phyloP scores from a whole-genome alignment of 148 eudicot genomes.

The Chenopodium quinoa region DNA sequence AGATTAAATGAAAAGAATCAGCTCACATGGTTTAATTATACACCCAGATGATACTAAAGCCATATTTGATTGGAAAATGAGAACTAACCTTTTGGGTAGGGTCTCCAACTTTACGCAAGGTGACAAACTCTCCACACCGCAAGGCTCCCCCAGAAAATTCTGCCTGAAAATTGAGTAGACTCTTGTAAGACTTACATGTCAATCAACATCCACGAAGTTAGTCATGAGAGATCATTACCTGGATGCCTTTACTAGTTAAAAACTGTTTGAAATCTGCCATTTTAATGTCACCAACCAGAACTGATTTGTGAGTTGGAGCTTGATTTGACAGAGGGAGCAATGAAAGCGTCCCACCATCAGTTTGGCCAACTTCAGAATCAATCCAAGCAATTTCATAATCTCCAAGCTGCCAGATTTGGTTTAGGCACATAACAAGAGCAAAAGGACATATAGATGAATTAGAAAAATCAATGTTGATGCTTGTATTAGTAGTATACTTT shows the following conservation, averaged over 20 bases:
- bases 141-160: constrained; percentile 91
- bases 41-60: neutral
- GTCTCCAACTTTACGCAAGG: constrained; percentile 84
- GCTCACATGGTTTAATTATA: constrained; percentile 6
- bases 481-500: neutral
- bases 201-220: neutral
- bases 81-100: constrained; percentile 71
- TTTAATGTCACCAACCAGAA: constrained; percentile 91
- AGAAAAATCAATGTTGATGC: neutral
- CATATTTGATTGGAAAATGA: neutral
- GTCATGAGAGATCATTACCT: constrained; percentile 42
- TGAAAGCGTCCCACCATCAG: constrained; percentile 64
- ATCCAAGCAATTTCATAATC: constrained; percentile 95
- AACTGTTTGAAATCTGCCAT: constrained; percentile 97
- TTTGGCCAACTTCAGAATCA: constrained; percentile 86
- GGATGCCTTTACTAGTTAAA: constrained; percentile 84
- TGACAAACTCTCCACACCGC: constrained; percentile 86
- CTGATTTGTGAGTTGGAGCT: constrained; percentile 87
- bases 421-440: neutral
- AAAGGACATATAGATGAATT: neutral
- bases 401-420: constrained; percentile 61
- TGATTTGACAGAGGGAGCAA: constrained; percentile 74
- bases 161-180: constrained; percentile 44
- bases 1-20: constrained; percentile 7
- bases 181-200: constrained; percentile 9